Conservation (phyloP, 2,329 filamentous ascomycete species). For the Xylaria polymorpha region DNA sequence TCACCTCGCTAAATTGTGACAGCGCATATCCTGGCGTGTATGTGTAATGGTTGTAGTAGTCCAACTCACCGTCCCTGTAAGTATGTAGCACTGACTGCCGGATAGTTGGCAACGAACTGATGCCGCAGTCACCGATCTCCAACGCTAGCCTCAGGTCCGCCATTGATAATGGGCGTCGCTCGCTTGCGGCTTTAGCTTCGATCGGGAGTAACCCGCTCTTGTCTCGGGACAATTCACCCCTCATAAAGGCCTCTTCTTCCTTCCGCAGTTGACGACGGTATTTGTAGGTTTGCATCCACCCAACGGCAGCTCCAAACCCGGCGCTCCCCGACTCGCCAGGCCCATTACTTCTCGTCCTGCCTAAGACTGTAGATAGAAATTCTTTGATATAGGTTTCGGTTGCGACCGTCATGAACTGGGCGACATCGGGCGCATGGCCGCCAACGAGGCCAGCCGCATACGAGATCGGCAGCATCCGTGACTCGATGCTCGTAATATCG, state of each 20-base stretch:
- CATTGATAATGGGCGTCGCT: conserved; percentile 78
- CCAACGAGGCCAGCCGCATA: conserved; percentile 72
- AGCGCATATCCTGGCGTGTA: conserved; percentile 58
- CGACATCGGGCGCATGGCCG: conserved; percentile 69
- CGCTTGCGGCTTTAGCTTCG: conserved; percentile 80
- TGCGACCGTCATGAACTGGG: conserved; percentile 72
- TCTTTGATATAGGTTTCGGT: conserved; percentile 76
- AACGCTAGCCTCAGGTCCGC: conserved; percentile 82
- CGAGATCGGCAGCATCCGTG: conserved; percentile 74
- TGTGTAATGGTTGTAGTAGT: conserved; percentile 71
- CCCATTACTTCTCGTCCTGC: conserved; percentile 72
- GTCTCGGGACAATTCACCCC: conserved; percentile 80
- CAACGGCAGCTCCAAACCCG: conserved; percentile 72
- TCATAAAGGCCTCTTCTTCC: conserved; percentile 78
- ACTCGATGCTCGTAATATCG: conserved; percentile 70
- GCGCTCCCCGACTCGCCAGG: conserved; percentile 71
- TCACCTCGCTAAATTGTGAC: conserved; percentile 45
- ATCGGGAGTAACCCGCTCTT: conserved; percentile 82
- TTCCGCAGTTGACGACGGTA: conserved; percentile 79
- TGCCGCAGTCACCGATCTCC: conserved; percentile 78
- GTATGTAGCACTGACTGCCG: conserved; percentile 75
- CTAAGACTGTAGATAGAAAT: conserved; percentile 71
- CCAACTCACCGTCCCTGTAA: conserved; percentile 81
- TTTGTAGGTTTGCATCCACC: conserved; percentile 81
- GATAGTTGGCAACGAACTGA: conserved; percentile 82